Percentiles rank a stretch among this genome's conserved stretches.
phyloP scores from a whole-genome alignment of 768 basidiomycete genomes.

The Cystofilobasidium bisporidii region DNA sequence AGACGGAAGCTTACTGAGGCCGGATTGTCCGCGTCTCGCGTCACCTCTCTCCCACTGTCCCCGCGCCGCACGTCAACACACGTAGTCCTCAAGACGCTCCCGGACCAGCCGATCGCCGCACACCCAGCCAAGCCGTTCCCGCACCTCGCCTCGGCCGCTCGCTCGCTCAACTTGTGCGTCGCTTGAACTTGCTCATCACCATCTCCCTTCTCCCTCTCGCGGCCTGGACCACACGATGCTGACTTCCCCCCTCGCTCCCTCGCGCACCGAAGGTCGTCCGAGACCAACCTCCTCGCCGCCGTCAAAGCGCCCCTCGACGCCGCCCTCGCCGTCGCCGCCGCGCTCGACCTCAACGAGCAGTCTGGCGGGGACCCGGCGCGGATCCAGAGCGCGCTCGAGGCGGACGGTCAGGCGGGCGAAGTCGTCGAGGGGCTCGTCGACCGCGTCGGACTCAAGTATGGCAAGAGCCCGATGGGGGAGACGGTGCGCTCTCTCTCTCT shows the following conservation, averaged over 20 bases:
- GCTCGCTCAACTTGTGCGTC: slow-evolving; percentile 12
- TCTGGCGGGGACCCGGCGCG: not conserved
- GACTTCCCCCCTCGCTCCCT: too few relatives aligned
- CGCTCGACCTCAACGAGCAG: slow-evolving; percentile 24
- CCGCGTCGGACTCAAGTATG: slow-evolving; percentile 12
- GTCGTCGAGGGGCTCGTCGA: not conserved
- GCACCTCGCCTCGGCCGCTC: slow-evolving; percentile 32
- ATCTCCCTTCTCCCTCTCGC: not conserved
- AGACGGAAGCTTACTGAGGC: too few relatives aligned
- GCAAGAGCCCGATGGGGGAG: slow-evolving; percentile 26
- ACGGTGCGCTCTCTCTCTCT: not conserved
- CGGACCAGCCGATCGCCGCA: slow-evolving; percentile 34
- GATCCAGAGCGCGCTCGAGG: slow-evolving; percentile 7
- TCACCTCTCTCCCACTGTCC: too few relatives aligned
- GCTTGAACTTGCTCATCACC: not conserved
- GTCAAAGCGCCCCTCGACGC: slow-evolving; percentile 35
- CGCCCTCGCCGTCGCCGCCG: slow-evolving; percentile 32
- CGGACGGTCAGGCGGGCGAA: slow-evolving; percentile 12
- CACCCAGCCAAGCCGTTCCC: slow-evolving; percentile 41
- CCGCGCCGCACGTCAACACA: too few relatives aligned
- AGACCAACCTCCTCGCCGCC: slow-evolving; percentile 9
- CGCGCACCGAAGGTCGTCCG: not conserved
- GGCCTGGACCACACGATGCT: not conserved
- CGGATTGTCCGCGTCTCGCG: too few relatives aligned
- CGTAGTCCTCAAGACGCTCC: slow-evolving; percentile 33